Evolutionary conservation across 352 stramenopile species (phyloP), one percentile per base, ranked within the genome.

Genomic region (Phytophthora pseudosyringae): DNA sequence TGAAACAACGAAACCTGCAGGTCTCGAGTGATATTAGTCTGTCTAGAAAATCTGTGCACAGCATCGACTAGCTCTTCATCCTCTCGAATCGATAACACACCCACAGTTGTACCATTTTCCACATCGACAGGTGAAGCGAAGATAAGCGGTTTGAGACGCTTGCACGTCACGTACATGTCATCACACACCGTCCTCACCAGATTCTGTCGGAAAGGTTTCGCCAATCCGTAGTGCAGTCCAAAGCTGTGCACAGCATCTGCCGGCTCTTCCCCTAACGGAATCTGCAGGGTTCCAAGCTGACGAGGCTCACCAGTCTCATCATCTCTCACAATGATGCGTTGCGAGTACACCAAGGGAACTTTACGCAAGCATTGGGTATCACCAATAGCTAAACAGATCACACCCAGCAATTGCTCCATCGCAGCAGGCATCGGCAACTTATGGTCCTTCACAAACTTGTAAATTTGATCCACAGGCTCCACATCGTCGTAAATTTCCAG

Each of bases 41-140:
- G 62, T 15, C 56, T 67, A 0, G 78, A 63, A 52, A 94, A 91
- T 25, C 73, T 73, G 56, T 73, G 87, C 13, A 91, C 75, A 3
- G 80, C 84, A 58, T 94, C 86, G 0, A 73, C 83, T 11, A 94
- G 66, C 36, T 94, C 83, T 46, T 94, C 78, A 35, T 88, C 82
- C 40, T 93, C 84, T 13, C 70, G 57, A 10, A 92, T 74, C 0
- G 68, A 53, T 1, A 91, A 36, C 4, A 73, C 54, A 11, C 78
- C 78, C 0, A 78, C 67, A 8, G 31, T 54, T 7, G 71, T 78
- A 12, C 64, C 69, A 41, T 90, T 83, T 13, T 81, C 81, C n/a
- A 89, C 50, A 1, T 75, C 52, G 16, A 94, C 73, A 6, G 85
- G 83, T 8, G 83, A 64, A 7, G 64, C 53, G 41, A 94, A 91